Percentiles rank a stretch among this genome's conserved stretches.
Conservation (phyloP, 2,329 filamentous ascomycete species). For the Ilyonectria robusta region DNA sequence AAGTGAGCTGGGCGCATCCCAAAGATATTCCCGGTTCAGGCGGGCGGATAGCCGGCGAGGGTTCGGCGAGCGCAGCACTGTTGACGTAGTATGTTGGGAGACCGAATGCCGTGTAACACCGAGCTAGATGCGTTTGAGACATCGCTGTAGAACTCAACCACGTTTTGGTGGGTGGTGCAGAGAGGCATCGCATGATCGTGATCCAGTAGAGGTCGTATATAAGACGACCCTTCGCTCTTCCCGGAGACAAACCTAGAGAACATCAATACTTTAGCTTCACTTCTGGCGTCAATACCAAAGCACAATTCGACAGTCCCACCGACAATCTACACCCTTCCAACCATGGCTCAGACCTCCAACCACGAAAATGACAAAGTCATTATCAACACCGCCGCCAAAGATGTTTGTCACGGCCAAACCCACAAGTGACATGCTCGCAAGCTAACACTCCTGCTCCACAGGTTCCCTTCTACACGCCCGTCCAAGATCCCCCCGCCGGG, state of each 20-base stretch:
- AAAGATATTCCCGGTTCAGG: not conserved
- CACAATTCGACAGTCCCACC: not conserved
- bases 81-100: slow-evolving; percentile 4
- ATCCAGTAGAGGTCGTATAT: not conserved
- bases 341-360: slow-evolving; percentile 21
- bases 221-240: not conserved
- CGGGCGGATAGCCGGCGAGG: slow-evolving; percentile 13
- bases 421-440: not conserved
- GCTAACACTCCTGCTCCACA: slow-evolving; percentile 1
- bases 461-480: slow-evolving; percentile 45
- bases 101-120: slow-evolving; percentile 17
- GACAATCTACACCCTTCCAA: not conserved
- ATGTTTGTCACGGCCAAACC: slow-evolving; percentile 23
- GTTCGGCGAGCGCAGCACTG: slow-evolving; percentile 24
- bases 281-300: not conserved
- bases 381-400: slow-evolving; percentile 40
- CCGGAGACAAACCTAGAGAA: not conserved
- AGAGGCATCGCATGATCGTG: slow-evolving; percentile 1
- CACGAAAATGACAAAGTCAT: slow-evolving; percentile 28
- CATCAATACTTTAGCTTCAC: not conserved
- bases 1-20: not conserved
- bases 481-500: slow-evolving; percentile 44
- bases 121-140: not conserved
- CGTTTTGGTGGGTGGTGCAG: slow-evolving; percentile 3
- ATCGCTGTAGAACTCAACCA: slow-evolving; percentile 1